phyloP scores from a whole-genome alignment of 768 basidiomycete species.

The Leccinum olivaceopallidum region DNA sequence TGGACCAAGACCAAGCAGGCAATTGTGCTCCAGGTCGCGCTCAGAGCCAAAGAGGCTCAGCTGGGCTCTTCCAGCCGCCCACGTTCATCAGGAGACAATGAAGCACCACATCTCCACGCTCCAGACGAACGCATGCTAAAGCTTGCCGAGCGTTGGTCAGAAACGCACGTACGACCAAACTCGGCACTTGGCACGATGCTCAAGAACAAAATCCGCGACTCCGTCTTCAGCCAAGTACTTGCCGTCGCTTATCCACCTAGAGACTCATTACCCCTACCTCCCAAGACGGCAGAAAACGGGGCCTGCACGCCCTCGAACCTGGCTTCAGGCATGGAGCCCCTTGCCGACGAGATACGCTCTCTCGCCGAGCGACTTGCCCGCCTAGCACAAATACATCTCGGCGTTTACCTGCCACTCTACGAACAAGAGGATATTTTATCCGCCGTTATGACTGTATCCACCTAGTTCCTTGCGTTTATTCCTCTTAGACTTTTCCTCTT shows the following conservation, averaged over 20 bases:
- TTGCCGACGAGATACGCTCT: slow-evolving; percentile 62
- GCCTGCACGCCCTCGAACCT: slow-evolving; percentile 15
- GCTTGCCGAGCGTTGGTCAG: slow-evolving; percentile 73
- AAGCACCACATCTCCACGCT: slow-evolving; percentile 23
- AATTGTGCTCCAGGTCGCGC: slow-evolving; percentile 74
- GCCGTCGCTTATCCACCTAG: slow-evolving; percentile 50
- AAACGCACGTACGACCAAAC: slow-evolving; percentile 58
- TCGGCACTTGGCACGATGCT: slow-evolving; percentile 63
- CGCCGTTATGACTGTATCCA: slow-evolving; percentile 17
- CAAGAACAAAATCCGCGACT: slow-evolving; percentile 61
- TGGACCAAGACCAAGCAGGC: slow-evolving; percentile 61
- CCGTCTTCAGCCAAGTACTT: slow-evolving; percentile 61
- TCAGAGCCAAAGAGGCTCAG: slow-evolving; percentile 56
- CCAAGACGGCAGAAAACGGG: slow-evolving; percentile 28
- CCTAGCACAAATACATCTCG: slow-evolving; percentile 71
- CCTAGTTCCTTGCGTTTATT: slow-evolving; percentile 19
- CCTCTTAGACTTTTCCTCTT: slow-evolving; percentile 23
- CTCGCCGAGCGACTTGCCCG: slow-evolving; percentile 73
- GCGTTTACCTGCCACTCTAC: slow-evolving; percentile 77
- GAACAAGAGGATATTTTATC: slow-evolving; percentile 53
- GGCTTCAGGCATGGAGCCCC: slow-evolving; percentile 68
- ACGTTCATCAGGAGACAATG: slow-evolving; percentile 28
- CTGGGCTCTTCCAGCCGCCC: slow-evolving; percentile 26
- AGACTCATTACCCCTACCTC: slow-evolving; percentile 35
- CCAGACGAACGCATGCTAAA: slow-evolving; percentile 56